A percentile compares a stretch with the other conserved stretches of the same genome.
Conservation (phyloP, 1,284 basidiomycete species). For the Xanthoconium separans region DNA sequence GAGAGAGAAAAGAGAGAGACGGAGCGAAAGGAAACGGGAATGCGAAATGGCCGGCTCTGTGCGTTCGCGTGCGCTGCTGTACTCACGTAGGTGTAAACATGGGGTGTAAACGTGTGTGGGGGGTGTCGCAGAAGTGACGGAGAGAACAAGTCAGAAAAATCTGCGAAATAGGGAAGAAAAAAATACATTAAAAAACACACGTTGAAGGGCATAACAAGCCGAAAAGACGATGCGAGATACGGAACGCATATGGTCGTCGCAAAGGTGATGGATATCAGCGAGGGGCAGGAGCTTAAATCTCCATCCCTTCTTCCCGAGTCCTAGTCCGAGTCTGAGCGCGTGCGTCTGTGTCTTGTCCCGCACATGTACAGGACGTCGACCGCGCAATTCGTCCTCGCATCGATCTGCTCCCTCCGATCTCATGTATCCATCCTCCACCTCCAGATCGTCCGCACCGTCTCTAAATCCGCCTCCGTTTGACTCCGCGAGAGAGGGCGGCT, state of each 20-base stretch:
- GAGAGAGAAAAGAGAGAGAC: background rate
- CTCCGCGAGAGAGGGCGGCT: slow-evolving; percentile 16
- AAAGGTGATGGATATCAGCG: background rate
- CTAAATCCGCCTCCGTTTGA: background rate
- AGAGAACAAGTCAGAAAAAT: too few relatives aligned
- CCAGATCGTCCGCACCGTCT: slow-evolving; percentile 14
- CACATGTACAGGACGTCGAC: slow-evolving; percentile 19
- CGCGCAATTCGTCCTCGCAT: slow-evolving; percentile 15
- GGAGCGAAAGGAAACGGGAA: background rate
- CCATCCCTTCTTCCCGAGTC: slow-evolving; percentile 18
- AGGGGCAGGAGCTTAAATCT: slow-evolving; percentile 9
- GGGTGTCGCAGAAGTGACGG: slow-evolving; percentile 5
- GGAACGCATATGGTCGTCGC: background rate
- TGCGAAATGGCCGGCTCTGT: background rate
- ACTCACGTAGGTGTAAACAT: background rate
- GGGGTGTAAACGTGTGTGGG: too few relatives aligned
- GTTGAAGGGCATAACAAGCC: too few relatives aligned
- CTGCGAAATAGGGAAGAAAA: too few relatives aligned
- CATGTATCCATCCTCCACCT: slow-evolving; percentile 21
- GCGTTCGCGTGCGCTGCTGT: background rate
- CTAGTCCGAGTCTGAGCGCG: background rate
- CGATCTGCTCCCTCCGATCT: background rate
- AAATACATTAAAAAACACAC: too few relatives aligned
- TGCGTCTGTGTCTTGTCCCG: slow-evolving; percentile 17
- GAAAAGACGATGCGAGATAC: background rate